A percentile compares a stretch with the other conserved stretches of the same genome.
Evolutionary conservation across 2,329 filamentous ascomycete species (phyloP).

Genomic region (Mycosphaerella sp.): DNA sequence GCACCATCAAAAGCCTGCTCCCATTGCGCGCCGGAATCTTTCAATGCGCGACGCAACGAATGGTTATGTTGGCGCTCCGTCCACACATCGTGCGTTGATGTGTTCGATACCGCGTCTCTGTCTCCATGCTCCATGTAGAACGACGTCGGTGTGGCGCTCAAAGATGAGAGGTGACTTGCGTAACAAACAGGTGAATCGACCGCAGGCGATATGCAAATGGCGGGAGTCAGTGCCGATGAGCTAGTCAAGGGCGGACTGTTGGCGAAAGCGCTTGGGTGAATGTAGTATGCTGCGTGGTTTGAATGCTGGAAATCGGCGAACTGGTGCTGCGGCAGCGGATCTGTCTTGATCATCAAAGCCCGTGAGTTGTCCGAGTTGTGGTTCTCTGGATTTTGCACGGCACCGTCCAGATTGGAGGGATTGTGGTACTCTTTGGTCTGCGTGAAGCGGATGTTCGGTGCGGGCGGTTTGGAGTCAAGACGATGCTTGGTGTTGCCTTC

Average conservation of each 20-base stretch:
- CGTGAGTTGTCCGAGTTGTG: conserved; percentile 7
- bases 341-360: conserved; percentile 6
- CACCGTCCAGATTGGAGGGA: background rate
- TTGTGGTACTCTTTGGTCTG: conserved; percentile 19
- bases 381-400: conserved; percentile 8
- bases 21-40: conserved; percentile 18
- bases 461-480: conserved; percentile 3
- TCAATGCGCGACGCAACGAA: conserved; percentile 20
- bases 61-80: conserved; percentile 11
- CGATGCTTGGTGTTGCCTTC: conserved; percentile 1
- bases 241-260: too few relatives aligned
- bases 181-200: background rate
- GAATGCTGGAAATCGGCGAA: background rate
- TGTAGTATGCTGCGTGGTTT: too few relatives aligned
- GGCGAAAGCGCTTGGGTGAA: too few relatives aligned
- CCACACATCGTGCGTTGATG: conserved; percentile 13
- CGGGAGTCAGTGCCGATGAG: background rate
- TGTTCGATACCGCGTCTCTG: background rate
- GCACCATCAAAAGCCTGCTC: conserved; percentile 23
- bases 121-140: background rate
- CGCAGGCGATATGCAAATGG: background rate
- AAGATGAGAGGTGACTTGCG: background rate
- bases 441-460: conserved; percentile 9
- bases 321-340: conserved; percentile 11
- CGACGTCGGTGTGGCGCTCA: background rate